Evolutionary conservation across 306 rosid genomes (phyloP), one percentile per base, ranked within the genome.

Genomic region (Begonia fuchsioides): DNA sequence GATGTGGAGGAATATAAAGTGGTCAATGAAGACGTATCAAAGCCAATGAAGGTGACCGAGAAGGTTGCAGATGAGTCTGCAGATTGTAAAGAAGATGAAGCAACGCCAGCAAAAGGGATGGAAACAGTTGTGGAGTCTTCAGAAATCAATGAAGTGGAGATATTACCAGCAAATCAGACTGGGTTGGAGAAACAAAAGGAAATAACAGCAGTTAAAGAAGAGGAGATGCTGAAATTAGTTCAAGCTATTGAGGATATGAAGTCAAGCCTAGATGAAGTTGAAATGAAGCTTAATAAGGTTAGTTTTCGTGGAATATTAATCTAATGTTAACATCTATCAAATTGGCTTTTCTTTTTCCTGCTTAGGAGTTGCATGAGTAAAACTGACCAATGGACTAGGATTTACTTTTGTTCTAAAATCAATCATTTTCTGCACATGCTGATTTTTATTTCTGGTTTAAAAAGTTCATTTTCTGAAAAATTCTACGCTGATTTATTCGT

Each of bases 231-330:
- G 63, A 69, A 78, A 57, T 56, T 88, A 50, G 53, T 76, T 20
- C 59, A 71, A 66, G 77, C 76, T 56, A 67, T 87, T 49, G 73
- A 81, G 70, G 84, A 70, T 74, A 68, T 88, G 73, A 88, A 83
- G 57, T 68, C 60, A 39, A 81, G 81, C 71, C 72, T 81, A 7
- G 73, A 57, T 56, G 69, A 73, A 57, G 71, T 88, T 48, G 93
- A 81, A 64, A 60, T 72, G 51, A 83, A 88, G 73, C 80, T 88
- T 20, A 57, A 63, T 40, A 76, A 83, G 96, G 96, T 88, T 50
- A 51, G 78, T 56, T 70, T 44, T 55, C 50, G 58, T 9, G 12
- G 17, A 17, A 17, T 40, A 11, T 40, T 40, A 2, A 15, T 53
- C 44, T 18, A 15, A 15, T 38, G 32, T 13, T 52, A 7, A 15